phyloP scores from a whole-genome alignment of 257 asterid genomes.

The Coffea canephora region DNA sequence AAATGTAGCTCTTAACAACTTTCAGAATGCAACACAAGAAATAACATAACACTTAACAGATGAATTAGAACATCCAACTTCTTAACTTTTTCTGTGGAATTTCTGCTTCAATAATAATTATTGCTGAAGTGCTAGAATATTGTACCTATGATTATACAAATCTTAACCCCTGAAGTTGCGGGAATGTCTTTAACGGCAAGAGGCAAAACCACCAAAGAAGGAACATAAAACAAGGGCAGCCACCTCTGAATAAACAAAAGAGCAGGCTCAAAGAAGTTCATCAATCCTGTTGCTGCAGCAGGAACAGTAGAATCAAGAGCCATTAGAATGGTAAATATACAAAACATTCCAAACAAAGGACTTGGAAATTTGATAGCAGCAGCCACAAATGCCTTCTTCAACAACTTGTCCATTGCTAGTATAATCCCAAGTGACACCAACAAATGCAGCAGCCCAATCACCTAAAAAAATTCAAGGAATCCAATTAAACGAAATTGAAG shows the following conservation, averaged over 20 bases:
- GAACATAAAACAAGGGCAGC: conserved; percentile 97
- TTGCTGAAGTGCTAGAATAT: not conserved
- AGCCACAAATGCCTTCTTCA: conserved; percentile 73
- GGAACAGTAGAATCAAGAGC: conserved; percentile 75
- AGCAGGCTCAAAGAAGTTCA: conserved; percentile 96
- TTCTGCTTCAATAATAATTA: not conserved
- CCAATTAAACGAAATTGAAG: conserved; percentile 1
- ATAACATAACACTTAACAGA: not conserved
- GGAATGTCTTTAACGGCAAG: conserved; percentile 88
- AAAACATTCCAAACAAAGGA: conserved; percentile 93
- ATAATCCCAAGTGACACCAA: conserved; percentile 77
- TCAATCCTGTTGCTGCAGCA: conserved; percentile 61
- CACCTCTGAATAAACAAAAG: conserved; percentile 89
- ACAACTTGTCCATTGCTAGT: conserved; percentile 68
- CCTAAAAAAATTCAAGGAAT: conserved; percentile 31
- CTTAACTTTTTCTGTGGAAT: not conserved
- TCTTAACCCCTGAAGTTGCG: conserved; percentile 86
- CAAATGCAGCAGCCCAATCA: conserved; percentile 67
- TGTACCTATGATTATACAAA: conserved; percentile 66
- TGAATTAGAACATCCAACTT: not conserved
- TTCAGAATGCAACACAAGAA: conserved; percentile 6
- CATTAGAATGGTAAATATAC: conserved; percentile 69
- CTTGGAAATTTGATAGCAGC: conserved; percentile 97
- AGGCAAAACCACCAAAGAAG: conserved; percentile 90
- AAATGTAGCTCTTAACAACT: not conserved